Base-by-base conservation (phyloP, 2,329 filamentous ascomycete genomes). In the Fusarium abutilonis region DNA sequence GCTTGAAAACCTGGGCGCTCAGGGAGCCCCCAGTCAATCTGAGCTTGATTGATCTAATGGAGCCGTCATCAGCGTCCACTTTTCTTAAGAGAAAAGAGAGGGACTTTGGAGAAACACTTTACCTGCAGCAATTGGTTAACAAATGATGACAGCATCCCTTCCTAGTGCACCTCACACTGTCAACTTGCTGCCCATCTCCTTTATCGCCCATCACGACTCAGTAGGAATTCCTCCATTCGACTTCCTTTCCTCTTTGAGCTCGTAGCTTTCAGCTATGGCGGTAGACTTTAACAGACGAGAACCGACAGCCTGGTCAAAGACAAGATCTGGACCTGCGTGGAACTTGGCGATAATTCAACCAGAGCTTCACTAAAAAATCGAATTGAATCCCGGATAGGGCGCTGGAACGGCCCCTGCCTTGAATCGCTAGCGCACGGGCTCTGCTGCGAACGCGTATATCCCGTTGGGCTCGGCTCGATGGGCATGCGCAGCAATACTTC, bases 391-490 rank as follows among this genome's bases (percentile, higher is more conserved):
- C 43, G 44, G 56, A 64, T 53, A 64, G 45, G 44, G 51, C 52
- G 60, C 61, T 64, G 56, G 53, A 59, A 59, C 53, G 48, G 59
- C 61, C 61, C 61, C 61, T 64, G 61, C 58, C 56, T 64, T 31
- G 28, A 48, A 59, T 63, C 59, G 40, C 40, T 59, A 63, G 53
- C n/a, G 51, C 57, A 62, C 38, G 46, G 52, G n/a, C 44, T 61
- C 36, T 41, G 48, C 45, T 31, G 17, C 48, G 15, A 36, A 48
- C 41, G 26, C 43, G 44, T 13, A 51, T 43, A 51, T 43, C 40
- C 48, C 29, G 14, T 62, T 34, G 14, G 14, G 40, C 32, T 50
- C 45, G 41, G 54, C 42, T 58, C 26, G 34, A 48, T 40, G 21
- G 35, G 26, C 31, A 41, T 38, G 13, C 14, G 11, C 14, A 34